phyloP scores from a whole-genome alignment of 495 filamentous ascomycete species.

The Staphylotrichum longicolle region DNA sequence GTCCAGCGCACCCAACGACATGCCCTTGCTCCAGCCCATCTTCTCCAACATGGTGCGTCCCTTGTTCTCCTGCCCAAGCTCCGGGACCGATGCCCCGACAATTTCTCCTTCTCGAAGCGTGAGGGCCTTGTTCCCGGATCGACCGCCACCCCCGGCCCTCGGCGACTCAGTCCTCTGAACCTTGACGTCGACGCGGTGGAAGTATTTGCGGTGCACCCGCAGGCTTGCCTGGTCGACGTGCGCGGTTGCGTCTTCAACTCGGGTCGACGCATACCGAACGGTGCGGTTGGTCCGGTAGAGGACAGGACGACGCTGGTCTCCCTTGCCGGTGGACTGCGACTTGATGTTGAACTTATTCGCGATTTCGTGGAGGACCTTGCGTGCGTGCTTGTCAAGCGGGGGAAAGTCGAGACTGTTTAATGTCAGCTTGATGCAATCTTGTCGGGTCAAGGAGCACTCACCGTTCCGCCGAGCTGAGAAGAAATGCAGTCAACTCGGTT shows the following conservation, averaged over 20 bases:
- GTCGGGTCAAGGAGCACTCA: constrained; percentile 37
- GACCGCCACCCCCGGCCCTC: constrained; percentile 22
- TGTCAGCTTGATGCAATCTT: constrained; percentile 19
- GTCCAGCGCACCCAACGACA: constrained; percentile 74
- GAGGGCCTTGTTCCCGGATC: constrained; percentile 38
- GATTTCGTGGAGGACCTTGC: constrained; percentile 74
- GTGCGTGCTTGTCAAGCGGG: constrained; percentile 74
- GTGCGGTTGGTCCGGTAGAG: constrained; percentile 72
- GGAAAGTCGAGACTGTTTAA: constrained; percentile 67
- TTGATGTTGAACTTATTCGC: constrained; percentile 70
- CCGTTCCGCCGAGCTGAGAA: constrained; percentile 62
- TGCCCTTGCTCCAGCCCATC: constrained; percentile 94
- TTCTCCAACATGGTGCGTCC: constrained; percentile 90
- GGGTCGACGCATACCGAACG: constrained; percentile 48
- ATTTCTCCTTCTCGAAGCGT: constrained; percentile 82
- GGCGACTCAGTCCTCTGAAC: constrained; percentile 32
- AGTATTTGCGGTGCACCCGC: constrained; percentile 46
- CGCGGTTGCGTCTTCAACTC: constrained; percentile 33
- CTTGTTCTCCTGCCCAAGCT: constrained; percentile 78
- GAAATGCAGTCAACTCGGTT: constrained; percentile 67
- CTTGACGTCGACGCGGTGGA: constrained; percentile 46
- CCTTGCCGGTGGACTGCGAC: constrained; percentile 78
- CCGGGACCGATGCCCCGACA: constrained; percentile 79
- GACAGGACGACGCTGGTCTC: constrained; percentile 68
- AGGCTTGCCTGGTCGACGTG: constrained; percentile 43